phyloP scores from a whole-genome alignment of 2,329 filamentous ascomycete species.

The Sordariomycetes sp. region DNA sequence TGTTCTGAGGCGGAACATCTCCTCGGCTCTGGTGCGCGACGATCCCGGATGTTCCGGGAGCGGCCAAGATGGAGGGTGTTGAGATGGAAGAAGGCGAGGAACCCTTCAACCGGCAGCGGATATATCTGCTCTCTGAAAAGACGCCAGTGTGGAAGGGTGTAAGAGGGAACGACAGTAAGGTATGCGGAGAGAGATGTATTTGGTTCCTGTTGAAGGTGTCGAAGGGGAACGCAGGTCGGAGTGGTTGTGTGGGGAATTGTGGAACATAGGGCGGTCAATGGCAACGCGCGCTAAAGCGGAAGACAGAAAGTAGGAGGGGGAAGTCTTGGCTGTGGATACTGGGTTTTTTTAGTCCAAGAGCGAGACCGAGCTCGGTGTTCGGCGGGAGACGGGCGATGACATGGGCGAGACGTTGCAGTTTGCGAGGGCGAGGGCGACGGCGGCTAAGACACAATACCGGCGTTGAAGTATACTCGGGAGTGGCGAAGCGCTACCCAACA shows the following conservation, averaged over 20 bases:
- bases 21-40: not conserved
- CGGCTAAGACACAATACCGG: not conserved
- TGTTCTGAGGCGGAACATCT: constrained; percentile 37
- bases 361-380: not conserved
- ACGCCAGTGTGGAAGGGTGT: not conserved
- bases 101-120: not conserved
- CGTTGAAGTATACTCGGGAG: not conserved
- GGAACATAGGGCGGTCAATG: not conserved
- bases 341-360: not conserved
- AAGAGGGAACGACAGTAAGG: not conserved
- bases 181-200: not conserved
- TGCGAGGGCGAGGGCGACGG: not conserved
- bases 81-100: not conserved
- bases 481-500: not conserved
- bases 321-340: not conserved
- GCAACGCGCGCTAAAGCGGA: not conserved
- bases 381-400: not conserved
- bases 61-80: not conserved
- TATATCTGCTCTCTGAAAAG: not conserved
- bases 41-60: not conserved
- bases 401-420: not conserved
- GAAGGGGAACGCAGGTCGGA: not conserved
- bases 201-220: not conserved
- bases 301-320: not conserved
- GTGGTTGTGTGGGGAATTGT: not conserved